phyloP scores from a whole-genome alignment of 805 yeast species.

The Yamadazyma olivae region DNA sequence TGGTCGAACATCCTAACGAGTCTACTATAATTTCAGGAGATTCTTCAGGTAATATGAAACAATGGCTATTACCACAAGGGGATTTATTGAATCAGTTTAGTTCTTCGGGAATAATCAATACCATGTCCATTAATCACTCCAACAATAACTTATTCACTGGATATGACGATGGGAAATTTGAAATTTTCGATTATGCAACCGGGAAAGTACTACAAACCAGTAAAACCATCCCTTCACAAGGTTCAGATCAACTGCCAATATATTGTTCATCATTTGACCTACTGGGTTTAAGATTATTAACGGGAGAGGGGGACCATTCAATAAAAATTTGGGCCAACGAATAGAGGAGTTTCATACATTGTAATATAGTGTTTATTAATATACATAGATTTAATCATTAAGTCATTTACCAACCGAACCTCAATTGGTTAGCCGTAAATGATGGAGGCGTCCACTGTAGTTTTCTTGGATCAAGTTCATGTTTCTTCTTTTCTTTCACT shows the following conservation, averaged over 20 bases:
- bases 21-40: slow-evolving; percentile 78
- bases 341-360: slow-evolving; percentile 4
- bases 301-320: slow-evolving; percentile 90
- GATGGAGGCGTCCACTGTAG: slow-evolving; percentile 94
- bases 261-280: slow-evolving; percentile 71
- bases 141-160: slow-evolving; percentile 70
- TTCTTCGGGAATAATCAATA: slow-evolving; percentile 57
- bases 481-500: slow-evolving; percentile 65
- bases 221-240: slow-evolving; percentile 59
- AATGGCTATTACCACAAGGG: slow-evolving; percentile 83
- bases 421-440: slow-evolving; percentile 89
- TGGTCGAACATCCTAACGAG: slow-evolving; percentile 66
- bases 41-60: slow-evolving; percentile 67
- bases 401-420: slow-evolving; percentile 80
- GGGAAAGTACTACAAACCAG: slow-evolving; percentile 62
- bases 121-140: slow-evolving; percentile 62
- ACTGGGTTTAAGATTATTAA: slow-evolving; percentile 75
- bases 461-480: slow-evolving; percentile 67
- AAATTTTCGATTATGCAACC: slow-evolving; percentile 71
- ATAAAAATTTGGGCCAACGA: slow-evolving; percentile 62
- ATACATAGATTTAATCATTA: slow-evolving; percentile 7
- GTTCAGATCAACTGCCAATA: slow-evolving; percentile 68
- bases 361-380: slow-evolving; percentile 3
- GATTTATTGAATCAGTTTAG: slow-evolving; percentile 57
- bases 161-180: slow-evolving; percentile 76